Evolutionary conservation across 257 asterid genomes (phyloP).

Genomic region (Solanum ossicruentum): DNA sequence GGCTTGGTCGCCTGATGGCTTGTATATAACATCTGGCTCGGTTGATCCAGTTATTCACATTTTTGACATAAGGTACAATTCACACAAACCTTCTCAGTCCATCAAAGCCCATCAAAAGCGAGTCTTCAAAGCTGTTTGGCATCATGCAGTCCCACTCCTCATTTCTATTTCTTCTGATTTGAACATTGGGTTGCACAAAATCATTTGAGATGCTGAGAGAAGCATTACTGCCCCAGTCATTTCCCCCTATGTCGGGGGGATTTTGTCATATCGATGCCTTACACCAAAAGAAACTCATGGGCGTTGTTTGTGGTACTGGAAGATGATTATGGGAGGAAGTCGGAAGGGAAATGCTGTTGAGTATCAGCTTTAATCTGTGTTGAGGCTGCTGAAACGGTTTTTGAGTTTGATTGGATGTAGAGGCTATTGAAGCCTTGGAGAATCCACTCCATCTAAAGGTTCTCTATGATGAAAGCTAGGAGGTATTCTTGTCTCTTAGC

Average conservation of each 20-base stretch:
- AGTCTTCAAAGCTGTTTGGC: constrained; percentile 93
- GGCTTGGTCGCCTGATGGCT: constrained; percentile 91
- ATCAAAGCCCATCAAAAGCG: constrained; percentile 76
- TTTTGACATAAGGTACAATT: constrained; percentile 65
- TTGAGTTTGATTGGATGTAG: neutral
- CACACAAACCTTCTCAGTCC: constrained; percentile 63
- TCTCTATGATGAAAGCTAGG: neutral
- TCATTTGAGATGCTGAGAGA: constrained; percentile 12
- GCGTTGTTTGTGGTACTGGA: neutral
- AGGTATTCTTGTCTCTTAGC: neutral
- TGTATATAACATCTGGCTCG: constrained; percentile 71
- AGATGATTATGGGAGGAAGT: neutral
- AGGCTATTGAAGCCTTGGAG: neutral
- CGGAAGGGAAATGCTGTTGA: neutral
- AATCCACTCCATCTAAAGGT: neutral
- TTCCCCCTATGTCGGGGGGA: neutral
- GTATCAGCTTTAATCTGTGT: neutral
- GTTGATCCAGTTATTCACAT: constrained; percentile 78
- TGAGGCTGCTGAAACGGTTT: neutral
- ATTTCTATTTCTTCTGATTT: constrained; percentile 91
- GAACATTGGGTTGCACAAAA: constrained; percentile 66
- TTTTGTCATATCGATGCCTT: neutral
- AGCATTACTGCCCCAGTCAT: neutral
- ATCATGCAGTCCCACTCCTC: constrained; percentile 60
- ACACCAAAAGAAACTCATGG: neutral